phyloP scores from a whole-genome alignment of 805 yeast species.

The Isabelozyma gotoi region DNA sequence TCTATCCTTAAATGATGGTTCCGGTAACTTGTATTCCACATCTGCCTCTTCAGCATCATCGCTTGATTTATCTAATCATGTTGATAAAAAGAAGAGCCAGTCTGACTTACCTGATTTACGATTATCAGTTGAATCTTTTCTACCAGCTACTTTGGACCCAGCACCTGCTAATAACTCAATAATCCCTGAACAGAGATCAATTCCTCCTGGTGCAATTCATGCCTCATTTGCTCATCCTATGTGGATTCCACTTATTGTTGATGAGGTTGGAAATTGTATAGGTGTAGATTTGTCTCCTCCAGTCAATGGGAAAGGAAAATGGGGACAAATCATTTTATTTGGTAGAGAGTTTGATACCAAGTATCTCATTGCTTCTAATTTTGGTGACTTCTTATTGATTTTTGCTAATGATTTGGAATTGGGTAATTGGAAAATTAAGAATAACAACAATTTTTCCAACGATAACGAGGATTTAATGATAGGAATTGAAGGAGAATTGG shows the following conservation, averaged over 20 bases:
- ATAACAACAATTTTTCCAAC: slow-evolving; percentile 38
- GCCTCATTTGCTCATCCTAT: slow-evolving; percentile 80
- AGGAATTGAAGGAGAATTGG: slow-evolving; percentile 72
- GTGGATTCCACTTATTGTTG: slow-evolving; percentile 93
- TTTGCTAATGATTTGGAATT: slow-evolving; percentile 86
- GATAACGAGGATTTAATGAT: slow-evolving; percentile 55
- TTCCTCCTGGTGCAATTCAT: slow-evolving; percentile 77
- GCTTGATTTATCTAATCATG: slow-evolving; percentile 3
- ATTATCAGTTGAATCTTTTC: background rate
- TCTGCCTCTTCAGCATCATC: slow-evolving; percentile 21
- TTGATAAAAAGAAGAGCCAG: background rate
- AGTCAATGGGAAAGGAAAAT: slow-evolving; percentile 55
- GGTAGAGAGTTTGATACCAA: slow-evolving; percentile 95
- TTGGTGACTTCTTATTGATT: slow-evolving; percentile 82
- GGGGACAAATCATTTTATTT: slow-evolving; percentile 90
- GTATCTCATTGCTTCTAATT: slow-evolving; percentile 79
- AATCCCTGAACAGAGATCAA: slow-evolving; percentile 53
- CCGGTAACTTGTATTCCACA: slow-evolving; percentile 2
- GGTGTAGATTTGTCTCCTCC: slow-evolving; percentile 79
- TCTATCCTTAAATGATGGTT: slow-evolving; percentile 1
- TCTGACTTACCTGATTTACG: too few relatives aligned
- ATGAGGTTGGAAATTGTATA: slow-evolving; percentile 85
- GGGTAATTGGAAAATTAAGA: slow-evolving; percentile 75
- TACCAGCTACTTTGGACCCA: background rate
- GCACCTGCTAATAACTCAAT: slow-evolving; percentile 3